These are phyloP conservation scores for Drechslerella dactyloides DNA, from an alignment of 2,329 filamentous ascomycete genomes.

Conservation along the genomic window DNA sequence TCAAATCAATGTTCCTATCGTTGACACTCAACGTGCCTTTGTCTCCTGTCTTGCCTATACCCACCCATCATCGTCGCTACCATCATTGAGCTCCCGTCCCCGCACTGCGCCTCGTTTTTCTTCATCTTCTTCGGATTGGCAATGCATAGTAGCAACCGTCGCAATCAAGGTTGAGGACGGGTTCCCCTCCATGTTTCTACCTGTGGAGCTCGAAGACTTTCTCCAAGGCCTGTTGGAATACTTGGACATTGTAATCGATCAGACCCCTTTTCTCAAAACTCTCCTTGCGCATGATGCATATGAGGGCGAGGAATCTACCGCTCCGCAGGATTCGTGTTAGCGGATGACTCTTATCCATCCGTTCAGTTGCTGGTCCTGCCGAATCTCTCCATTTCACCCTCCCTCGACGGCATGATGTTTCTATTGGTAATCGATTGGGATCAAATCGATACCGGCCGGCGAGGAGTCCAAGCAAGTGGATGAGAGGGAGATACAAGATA, in stretches of 20 bases:
- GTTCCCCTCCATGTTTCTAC: slow-evolving; percentile 37
- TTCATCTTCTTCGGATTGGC: slow-evolving; percentile 23
- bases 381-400: background rate
- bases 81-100: background rate
- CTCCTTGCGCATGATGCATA: slow-evolving; percentile 85
- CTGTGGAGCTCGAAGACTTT: slow-evolving; percentile 73
- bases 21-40: too few relatives aligned
- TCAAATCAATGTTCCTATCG: too few relatives aligned
- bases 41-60: too few relatives aligned
- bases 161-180: slow-evolving; percentile 33
- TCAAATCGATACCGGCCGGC: background rate
- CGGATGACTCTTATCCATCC: too few relatives aligned
- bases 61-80: background rate
- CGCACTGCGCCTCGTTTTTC: background rate
- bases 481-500: slow-evolving; percentile 3
- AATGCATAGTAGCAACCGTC: slow-evolving; percentile 36
- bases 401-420: background rate
- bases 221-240: slow-evolving; percentile 77
- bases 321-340: background rate
- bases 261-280: slow-evolving; percentile 82
- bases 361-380: background rate
- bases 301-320: slow-evolving; percentile 73
- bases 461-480: slow-evolving; percentile 13
- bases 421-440: background rate
- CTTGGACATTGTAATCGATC: slow-evolving; percentile 85